Evolutionary conservation across 2,329 filamentous ascomycete species (phyloP).

Genomic region (Taxawa tesnikishii): DNA sequence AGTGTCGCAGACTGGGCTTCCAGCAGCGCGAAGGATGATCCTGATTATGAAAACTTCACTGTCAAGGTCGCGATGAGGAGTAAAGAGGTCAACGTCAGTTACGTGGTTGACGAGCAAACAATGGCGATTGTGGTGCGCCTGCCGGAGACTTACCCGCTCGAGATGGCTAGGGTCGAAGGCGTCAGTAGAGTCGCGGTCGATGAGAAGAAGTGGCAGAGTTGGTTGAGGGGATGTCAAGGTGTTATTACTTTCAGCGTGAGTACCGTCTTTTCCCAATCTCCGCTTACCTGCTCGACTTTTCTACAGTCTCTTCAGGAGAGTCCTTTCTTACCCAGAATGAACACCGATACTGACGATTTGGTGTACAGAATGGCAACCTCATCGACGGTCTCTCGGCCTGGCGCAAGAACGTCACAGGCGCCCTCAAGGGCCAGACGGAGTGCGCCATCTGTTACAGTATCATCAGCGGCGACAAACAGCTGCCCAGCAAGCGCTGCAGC

Average conservation of each 20-base stretch:
- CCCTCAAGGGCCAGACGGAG: slow-evolving; percentile 84
- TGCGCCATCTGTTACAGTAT: slow-evolving; percentile 97
- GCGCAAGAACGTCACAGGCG: slow-evolving; percentile 73
- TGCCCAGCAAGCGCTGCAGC: slow-evolving; percentile 81
- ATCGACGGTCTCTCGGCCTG: slow-evolving; percentile 80
- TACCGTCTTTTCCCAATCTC: too few species aligned
- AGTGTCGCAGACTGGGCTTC: slow-evolving; percentile 57
- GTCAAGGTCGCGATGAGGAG: slow-evolving; percentile 62
- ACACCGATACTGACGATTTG: not conserved
- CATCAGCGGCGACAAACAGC: slow-evolving; percentile 74
- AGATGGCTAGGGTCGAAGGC: slow-evolving; percentile 62
- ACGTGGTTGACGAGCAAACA: slow-evolving; percentile 76
- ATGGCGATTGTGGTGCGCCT: slow-evolving; percentile 74
- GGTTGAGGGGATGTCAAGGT: slow-evolving; percentile 78
- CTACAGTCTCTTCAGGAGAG: too few species aligned
- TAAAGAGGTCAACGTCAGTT: slow-evolving; percentile 70
- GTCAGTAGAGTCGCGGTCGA: slow-evolving; percentile 75
- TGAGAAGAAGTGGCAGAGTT: slow-evolving; percentile 85
- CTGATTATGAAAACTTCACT: slow-evolving; percentile 40
- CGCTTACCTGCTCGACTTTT: too few species aligned
- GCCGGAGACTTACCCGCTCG: slow-evolving; percentile 71
- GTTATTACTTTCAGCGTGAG: slow-evolving; percentile 78
- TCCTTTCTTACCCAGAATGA: slow-evolving; percentile 3
- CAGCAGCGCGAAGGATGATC: slow-evolving; percentile 20
- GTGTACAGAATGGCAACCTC: slow-evolving; percentile 64